Evolutionary conservation across 106 monocot species (phyloP).

Genomic region (Phalaenopsis aphrodite): DNA sequence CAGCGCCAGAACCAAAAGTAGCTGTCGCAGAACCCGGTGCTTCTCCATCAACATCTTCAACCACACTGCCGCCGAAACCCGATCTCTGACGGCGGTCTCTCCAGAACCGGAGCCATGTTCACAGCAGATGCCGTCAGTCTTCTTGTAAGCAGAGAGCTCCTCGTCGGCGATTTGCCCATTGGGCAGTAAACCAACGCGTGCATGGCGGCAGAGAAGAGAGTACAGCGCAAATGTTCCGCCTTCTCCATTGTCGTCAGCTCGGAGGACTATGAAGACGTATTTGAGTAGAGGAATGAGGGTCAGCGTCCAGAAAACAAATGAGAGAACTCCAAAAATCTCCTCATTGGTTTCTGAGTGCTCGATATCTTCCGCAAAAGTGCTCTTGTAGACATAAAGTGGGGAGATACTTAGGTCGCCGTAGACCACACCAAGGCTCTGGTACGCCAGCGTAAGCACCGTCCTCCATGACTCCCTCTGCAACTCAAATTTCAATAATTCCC

Average conservation of each 20-base stretch:
- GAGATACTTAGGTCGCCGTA: constrained; percentile 85
- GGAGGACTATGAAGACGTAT: constrained; percentile 78
- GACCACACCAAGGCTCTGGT: constrained; percentile 82
- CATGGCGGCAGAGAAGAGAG: constrained; percentile 70
- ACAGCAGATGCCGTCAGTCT: constrained; percentile 7
- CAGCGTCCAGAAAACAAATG: constrained; percentile 91
- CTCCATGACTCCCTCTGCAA: constrained; percentile 47
- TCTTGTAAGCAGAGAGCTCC: constrained; percentile 53
- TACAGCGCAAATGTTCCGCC: constrained; percentile 92
- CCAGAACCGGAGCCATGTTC: background rate
- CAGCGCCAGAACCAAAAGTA: constrained; percentile 62
- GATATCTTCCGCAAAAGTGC: constrained; percentile 74
- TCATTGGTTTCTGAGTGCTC: constrained; percentile 74
- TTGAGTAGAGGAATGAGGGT: constrained; percentile 76
- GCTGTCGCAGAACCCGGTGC: constrained; percentile 41
- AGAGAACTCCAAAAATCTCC: constrained; percentile 83
- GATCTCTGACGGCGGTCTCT: background rate
- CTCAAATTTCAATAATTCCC: background rate
- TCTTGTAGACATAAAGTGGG: constrained; percentile 85
- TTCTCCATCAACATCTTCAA: constrained; percentile 56
- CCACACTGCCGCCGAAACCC: background rate
- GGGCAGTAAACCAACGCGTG: constrained; percentile 55
- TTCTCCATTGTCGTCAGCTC: constrained; percentile 83
- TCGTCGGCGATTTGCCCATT: constrained; percentile 56
- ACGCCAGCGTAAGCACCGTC: constrained; percentile 49